Evolutionary conservation across 2,329 filamentous ascomycete species (phyloP), one percentile per base, ranked within the genome.

Genomic region (Penicillium freii): DNA sequence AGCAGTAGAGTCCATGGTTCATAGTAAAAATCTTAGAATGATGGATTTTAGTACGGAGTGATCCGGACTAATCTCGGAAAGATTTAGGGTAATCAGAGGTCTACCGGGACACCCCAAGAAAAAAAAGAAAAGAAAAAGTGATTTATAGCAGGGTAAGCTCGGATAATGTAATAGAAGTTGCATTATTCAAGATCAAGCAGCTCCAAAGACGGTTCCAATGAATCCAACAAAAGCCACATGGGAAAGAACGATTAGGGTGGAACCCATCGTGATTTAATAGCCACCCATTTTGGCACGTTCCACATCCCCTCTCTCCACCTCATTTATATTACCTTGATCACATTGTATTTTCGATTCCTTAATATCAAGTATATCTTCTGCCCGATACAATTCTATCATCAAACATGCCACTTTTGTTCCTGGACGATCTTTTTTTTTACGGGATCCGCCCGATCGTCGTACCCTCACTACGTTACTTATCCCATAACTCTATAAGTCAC

Each of bases 211-310:
- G 2, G 27, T 19, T 21, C 45, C 31, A 51, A 51, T 51, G 45
- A 44, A 49, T 39, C 46, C 39, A 47, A 45, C 54, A 56, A 57
- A 57, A 47, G 54, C 62, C 64, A 66, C 62, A 65, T 66, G 64
- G 63, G 46, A 59, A 31, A 34, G 56, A 44, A 42, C 51, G 54
- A 58, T 59, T 42, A 34, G 43, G 36, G 52, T 58, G 55, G 56
- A 58, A 42, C 60, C 51, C 5, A 10, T n/a, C 44, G 47, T 48
- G 59, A 61, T 61, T 56, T 66, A 56, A 56, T 58, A 59, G 57
- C 64, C 64, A 66, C 51, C 62, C 63, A 63, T 66, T 64, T 60
- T 48, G 43, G 59, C 64, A 66, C 64, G 64, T 66, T 66, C 49
- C 40, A 25, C 25, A 7, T n/a, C 42, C 51, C 40, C 40, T 23